Evolutionary conservation across 2,329 filamentous ascomycete species (phyloP).

Genomic region (Sporothrix dimorphospora): DNA sequence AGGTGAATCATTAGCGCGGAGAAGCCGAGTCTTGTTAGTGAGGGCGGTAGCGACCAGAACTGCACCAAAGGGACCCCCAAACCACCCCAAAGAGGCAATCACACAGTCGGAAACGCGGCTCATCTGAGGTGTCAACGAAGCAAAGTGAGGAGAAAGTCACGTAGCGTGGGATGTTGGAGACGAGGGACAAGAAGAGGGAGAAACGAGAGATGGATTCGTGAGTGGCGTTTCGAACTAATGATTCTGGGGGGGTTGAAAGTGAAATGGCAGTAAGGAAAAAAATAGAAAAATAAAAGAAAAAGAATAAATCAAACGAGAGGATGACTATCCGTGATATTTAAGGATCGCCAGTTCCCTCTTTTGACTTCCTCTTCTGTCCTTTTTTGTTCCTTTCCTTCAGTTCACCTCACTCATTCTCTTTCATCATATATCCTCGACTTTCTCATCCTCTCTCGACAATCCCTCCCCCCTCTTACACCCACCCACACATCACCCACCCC

Average conservation of each 20-base stretch:
- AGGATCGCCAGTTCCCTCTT: background rate
- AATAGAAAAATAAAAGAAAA: background rate
- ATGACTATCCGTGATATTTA: slow-evolving; percentile 16
- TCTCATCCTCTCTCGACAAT: too few relatives aligned
- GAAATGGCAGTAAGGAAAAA: background rate
- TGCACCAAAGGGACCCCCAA: background rate
- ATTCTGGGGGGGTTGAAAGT: background rate
- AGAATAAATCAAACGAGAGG: background rate
- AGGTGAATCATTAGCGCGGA: slow-evolving; percentile 27
- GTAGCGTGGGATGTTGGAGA: background rate
- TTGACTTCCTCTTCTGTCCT: background rate
- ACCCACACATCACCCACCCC: background rate
- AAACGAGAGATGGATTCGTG: background rate
- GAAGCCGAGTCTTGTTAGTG: background rate
- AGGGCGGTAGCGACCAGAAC: too few relatives aligned
- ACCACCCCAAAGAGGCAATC: background rate
- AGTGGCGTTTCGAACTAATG: slow-evolving; percentile 17
- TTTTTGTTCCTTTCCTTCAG: background rate
- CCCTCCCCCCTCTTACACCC: background rate
- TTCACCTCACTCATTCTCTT: background rate
- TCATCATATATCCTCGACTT: background rate
- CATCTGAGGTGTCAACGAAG: background rate
- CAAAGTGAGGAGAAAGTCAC: slow-evolving; percentile 7
- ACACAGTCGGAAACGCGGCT: slow-evolving; percentile 24
- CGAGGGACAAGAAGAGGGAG: background rate